Base-by-base conservation (phyloP, 2,329 filamentous ascomycete species). In the Cylindrodendrum hubeiense region DNA sequence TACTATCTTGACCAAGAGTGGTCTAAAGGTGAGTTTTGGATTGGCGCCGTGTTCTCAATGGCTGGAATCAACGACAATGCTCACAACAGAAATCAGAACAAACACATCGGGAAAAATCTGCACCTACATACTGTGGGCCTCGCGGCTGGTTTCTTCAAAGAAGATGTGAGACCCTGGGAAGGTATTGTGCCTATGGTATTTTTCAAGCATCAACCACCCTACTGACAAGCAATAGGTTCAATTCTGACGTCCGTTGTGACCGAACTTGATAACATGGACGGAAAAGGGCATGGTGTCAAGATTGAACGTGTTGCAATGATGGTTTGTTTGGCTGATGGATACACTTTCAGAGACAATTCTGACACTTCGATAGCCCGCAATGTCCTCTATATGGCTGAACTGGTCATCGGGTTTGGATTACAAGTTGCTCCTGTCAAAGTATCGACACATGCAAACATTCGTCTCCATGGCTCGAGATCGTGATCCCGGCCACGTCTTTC, bases 241-340 rank as follows among this genome's bases (percentile, higher is more conserved):
- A 65, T 65, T 4, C 41, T 55, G n/a, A 65, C 62, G 15, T 59
- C 62, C 1, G 47, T 65, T 1, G 49, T 65, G 1, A 44, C 62
- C 2, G 54, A 26, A 4, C 53, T 65, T 34, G 62, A 65, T 15
- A 34, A 65, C 28, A 49, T 55, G 3, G 56, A 65, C 30, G 62
- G 62, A 9, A 49, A 60, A 28, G 62, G 62, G 2, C 62, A 65
- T 39, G 62, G 62, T 17, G 55, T 60, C 19, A 65, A 60, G 24
- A 19, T 65, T 2, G 56, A 60, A 15, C 49, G 62, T 5, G 33
- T 28, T 3, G 53, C 50, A 10, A 65, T 65, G 62, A 34, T 55
- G 41, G 62, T 60, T 24, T 59, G 54, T 46, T n/a, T n/a, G n/a
- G n/a, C n/a, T n/a, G n/a, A n/a, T n/a, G n/a, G n/a, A n/a, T n/a